Evolutionary conservation across 805 yeast species (phyloP).

Genomic region (Teunomyces stri): DNA sequence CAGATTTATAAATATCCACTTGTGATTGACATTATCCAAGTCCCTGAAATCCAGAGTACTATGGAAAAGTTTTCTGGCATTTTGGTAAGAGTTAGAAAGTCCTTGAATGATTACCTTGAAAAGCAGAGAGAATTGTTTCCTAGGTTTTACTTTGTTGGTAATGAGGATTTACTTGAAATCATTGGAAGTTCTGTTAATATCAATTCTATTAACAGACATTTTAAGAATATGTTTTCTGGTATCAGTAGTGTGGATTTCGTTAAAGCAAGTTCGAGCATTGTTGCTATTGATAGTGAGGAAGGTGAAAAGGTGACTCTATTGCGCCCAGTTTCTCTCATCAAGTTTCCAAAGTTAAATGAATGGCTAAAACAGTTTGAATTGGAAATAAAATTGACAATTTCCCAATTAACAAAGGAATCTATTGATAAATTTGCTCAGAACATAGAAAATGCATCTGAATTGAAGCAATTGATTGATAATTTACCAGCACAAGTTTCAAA

Average conservation of each 20-base stretch:
- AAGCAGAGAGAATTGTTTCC: slow-evolving; percentile 75
- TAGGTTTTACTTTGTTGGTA: slow-evolving; percentile 83
- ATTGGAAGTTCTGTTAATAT: slow-evolving; percentile 63
- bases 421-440: not conserved
- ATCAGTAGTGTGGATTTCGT: slow-evolving; percentile 43
- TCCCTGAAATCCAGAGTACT: slow-evolving; percentile 46
- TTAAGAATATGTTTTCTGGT: slow-evolving; percentile 73
- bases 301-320: slow-evolving; percentile 54
- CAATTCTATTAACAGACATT: slow-evolving; percentile 50
- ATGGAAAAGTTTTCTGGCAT: slow-evolving; percentile 55
- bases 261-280: slow-evolving; percentile 29
- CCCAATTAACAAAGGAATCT: slow-evolving; percentile 30
- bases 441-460: not conserved
- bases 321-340: slow-evolving; percentile 42
- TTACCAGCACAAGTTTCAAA: slow-evolving; percentile 58
- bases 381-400: slow-evolving; percentile 49
- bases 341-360: slow-evolving; percentile 47
- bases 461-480: slow-evolving; percentile 30
- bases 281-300: slow-evolving; percentile 58
- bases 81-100: slow-evolving; percentile 56
- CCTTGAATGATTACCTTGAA: slow-evolving; percentile 77
- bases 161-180: slow-evolving; percentile 82
- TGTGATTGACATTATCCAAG: slow-evolving; percentile 54
- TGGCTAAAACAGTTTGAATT: slow-evolving; percentile 64
- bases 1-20: slow-evolving; percentile 46